Conservation (phyloP, 1,284 basidiomycete species). For the Stereum hirsutum region DNA sequence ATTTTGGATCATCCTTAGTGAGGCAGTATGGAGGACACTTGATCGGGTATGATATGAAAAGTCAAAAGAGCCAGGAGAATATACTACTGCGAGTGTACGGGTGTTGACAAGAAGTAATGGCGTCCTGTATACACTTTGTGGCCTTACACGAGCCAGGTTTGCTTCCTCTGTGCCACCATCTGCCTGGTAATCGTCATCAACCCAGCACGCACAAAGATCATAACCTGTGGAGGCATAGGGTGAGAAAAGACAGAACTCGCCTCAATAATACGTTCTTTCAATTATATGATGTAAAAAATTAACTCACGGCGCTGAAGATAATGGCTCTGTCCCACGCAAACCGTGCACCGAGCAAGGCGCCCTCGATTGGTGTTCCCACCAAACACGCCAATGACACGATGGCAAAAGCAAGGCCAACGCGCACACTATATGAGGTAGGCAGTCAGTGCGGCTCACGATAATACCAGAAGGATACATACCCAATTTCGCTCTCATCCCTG, state of each 20-base stretch:
- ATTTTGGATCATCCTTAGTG: too few relatives aligned
- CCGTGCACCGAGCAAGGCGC: constrained; percentile 1
- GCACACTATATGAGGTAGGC: neutral
- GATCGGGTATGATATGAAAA: too few relatives aligned
- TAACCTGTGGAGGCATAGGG: neutral
- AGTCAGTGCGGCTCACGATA: neutral
- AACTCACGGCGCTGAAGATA: constrained; percentile 5
- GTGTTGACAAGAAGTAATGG: too few relatives aligned
- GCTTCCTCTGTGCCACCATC: constrained; percentile 1
- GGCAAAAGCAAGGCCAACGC: constrained; percentile 3
- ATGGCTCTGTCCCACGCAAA: constrained; percentile 4
- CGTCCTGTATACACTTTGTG: too few relatives aligned
- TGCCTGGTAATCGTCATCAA: neutral
- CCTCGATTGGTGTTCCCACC: constrained; percentile 3
- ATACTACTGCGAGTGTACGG: too few relatives aligned
- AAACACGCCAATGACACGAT: constrained; percentile 1
- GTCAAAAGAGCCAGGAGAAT: too few relatives aligned
- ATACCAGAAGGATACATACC: neutral
- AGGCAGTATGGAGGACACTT: too few relatives aligned
- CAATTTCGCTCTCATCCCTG: constrained; percentile 2
- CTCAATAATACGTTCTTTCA: too few relatives aligned
- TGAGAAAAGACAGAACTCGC: neutral
- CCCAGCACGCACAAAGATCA: neutral
- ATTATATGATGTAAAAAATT: neutral
- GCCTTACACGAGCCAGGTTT: neutral